These are phyloP conservation scores for Moesziomyces antarcticus DNA, from an alignment of 1,284 basidiomycete species.

Conservation along the genomic window DNA sequence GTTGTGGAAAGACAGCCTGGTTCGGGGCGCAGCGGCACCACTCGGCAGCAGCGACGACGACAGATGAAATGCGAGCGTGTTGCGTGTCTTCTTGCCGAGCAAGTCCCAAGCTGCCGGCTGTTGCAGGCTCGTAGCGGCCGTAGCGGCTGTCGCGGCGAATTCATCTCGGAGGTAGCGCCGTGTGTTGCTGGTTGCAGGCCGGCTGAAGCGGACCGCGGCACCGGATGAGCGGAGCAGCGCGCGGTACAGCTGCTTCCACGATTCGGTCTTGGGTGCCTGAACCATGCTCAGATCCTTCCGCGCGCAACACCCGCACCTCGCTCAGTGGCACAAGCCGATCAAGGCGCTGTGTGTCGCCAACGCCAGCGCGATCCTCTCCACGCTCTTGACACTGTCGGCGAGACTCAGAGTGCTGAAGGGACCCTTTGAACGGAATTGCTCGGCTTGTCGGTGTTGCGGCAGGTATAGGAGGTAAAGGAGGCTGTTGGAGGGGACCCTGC, in stretches of 20 bases:
- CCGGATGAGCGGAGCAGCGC: constrained; percentile 24
- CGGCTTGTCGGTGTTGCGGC: too few relatives aligned
- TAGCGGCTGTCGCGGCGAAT: constrained; percentile 8
- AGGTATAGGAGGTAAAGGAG: too few relatives aligned
- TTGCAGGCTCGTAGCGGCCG: not conserved
- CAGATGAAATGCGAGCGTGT: constrained; percentile 39
- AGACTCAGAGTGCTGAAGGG: too few relatives aligned
- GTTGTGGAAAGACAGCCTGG: too few relatives aligned
- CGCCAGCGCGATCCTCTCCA: not conserved
- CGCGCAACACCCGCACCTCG: not conserved
- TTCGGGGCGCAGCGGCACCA: not conserved
- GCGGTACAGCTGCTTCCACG: constrained; percentile 28
- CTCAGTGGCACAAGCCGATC: too few relatives aligned
- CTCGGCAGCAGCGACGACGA: constrained; percentile 22
- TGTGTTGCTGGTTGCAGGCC: constrained; percentile 49
- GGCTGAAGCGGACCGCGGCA: constrained; percentile 42
- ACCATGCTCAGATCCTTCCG: constrained; percentile 9
- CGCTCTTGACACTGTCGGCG: too few relatives aligned
- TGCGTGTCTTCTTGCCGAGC: constrained; percentile 7
- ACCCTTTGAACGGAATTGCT: too few relatives aligned
- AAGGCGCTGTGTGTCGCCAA: not conserved
- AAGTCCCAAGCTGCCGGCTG: not conserved
- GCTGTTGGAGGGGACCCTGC: not conserved
- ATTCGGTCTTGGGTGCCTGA: not conserved
- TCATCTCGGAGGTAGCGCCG: constrained; percentile 46